Evolutionary conservation across 2,329 filamentous ascomycete species (phyloP), one percentile per base, ranked within the genome.

Genomic region (Colletotrichum viniferum): DNA sequence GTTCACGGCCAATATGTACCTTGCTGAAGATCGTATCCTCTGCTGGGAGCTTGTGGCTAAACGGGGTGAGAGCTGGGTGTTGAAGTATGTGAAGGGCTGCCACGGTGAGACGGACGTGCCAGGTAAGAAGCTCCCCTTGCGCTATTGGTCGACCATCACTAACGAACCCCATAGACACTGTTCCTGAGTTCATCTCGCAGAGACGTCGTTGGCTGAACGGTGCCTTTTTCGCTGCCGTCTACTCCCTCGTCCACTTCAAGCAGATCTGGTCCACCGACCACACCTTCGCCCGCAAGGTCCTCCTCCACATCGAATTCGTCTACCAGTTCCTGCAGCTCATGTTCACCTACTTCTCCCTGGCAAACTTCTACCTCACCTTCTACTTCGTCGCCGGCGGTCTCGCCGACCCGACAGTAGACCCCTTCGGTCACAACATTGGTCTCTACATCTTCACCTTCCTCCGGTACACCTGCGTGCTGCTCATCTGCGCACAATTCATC

Each of bases 361-460:
- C 96, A 84, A 99, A 99, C 88, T 99, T 98, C 89, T 99, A 98
- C 84, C 92, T 99, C 68, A 98, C 96, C 73, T 99, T 99, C 87
- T 99, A 96, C 90, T 99, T 99, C 87, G 94, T 99, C 78, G 96
- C 96, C 26, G 97, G 97, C 58, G 97, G 96, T 55, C 90, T 99
- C 18, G 91, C 94, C 1, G 95, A 98, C 80, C 87, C 91, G 0
- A 87, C 88, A 30, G 88, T 97, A 78, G 97, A 99, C 83, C 97
- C 97, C 0, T 99, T 99, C 79, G 96, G 96, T 18, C 94, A 98
- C 85, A 90, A 92, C 77, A 93, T 98, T 77, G 96, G 95, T 64
- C 91, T 92, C 78, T 92, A 94, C 85, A 94, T 99, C 83, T 99
- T 98, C 85, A 91, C 92, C 77, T 89, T 98, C 75, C 87, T 99